Evolutionary conservation across 805 yeast species (phyloP).

Genomic region (Suhomyces sp.): DNA sequence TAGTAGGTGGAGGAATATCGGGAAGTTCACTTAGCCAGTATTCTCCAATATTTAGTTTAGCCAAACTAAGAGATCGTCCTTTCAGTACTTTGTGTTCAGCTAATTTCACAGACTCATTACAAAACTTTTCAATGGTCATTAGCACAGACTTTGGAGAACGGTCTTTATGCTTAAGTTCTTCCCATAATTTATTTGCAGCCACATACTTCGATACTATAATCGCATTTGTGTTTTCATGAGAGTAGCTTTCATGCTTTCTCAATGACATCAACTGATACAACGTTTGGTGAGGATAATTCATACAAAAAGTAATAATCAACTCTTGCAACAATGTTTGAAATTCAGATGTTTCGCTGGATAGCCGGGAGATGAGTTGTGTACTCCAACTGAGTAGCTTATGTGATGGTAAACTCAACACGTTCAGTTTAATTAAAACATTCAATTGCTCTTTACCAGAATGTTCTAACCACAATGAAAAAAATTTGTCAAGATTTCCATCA

Average conservation of each 20-base stretch:
- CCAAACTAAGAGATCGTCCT: constrained; percentile 30
- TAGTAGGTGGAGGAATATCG: constrained; percentile 68
- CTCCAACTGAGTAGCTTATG: constrained; percentile 75
- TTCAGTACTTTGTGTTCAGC: constrained; percentile 47
- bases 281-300: constrained; percentile 70
- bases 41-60: constrained; percentile 39
- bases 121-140: constrained; percentile 47
- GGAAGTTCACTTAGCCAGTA: constrained; percentile 50
- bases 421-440: constrained; percentile 39
- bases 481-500: constrained; percentile 65
- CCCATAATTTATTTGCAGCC: constrained; percentile 51
- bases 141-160: constrained; percentile 31
- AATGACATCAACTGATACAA: constrained; percentile 63
- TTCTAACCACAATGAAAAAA: constrained; percentile 83
- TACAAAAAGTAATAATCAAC: constrained; percentile 48
- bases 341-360: constrained; percentile 45
- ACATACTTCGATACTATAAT: constrained; percentile 47
- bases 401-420: constrained; percentile 49
- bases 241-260: constrained; percentile 41
- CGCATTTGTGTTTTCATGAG: constrained; percentile 25
- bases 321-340: constrained; percentile 58
- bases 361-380: constrained; percentile 74
- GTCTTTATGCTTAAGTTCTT: constrained; percentile 28
- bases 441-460: constrained; percentile 46
- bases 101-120: constrained; percentile 49